A percentile compares a stretch with the other conserved stretches of the same genome.
These are phyloP conservation scores for Apiotrichum domesticum DNA, from an alignment of 1,284 basidiomycete species.

Conservation along the genomic window DNA sequence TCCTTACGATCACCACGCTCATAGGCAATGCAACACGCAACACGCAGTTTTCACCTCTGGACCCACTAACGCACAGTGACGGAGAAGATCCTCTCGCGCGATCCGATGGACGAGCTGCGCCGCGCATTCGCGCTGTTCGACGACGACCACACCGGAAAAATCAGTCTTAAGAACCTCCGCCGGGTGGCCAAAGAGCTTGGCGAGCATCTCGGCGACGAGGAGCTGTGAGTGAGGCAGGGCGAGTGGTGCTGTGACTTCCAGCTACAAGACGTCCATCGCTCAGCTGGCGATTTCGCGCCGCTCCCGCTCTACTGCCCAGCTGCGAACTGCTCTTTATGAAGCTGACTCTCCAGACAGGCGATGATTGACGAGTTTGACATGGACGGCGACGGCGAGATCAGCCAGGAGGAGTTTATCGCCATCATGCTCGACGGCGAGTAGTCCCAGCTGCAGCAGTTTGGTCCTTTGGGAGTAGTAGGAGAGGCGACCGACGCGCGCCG, in stretches of 20 bases:
- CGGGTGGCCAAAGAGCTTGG: conserved; percentile 96
- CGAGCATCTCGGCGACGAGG: conserved; percentile 91
- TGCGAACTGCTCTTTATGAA: background rate
- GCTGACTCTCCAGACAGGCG: conserved; percentile 64
- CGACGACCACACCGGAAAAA: conserved; percentile 92
- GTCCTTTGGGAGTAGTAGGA: too few relatives aligned
- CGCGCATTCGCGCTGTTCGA: conserved; percentile 95
- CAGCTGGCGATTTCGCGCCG: too few relatives aligned
- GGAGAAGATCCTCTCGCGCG: conserved; percentile 82
- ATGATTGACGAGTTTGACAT: conserved; percentile 99
- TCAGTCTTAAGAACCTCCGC: conserved; percentile 81
- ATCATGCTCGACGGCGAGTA: conserved; percentile 93
- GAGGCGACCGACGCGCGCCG: too few relatives aligned
- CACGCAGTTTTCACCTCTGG: background rate
- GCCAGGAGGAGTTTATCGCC: conserved; percentile 56
- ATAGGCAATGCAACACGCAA: background rate
- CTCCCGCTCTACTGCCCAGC: background rate
- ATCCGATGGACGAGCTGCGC: conserved; percentile 93
- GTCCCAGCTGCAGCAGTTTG: too few relatives aligned
- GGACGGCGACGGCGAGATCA: conserved; percentile 97
- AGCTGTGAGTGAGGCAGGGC: conserved; percentile 63
- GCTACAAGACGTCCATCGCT: background rate
- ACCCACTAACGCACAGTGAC: conserved; percentile 61
- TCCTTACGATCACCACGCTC: too few relatives aligned
- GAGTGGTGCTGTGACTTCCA: background rate